These are phyloP conservation scores for Pseudoperonospora humuli DNA, from an alignment of 352 stramenopile species.

Conservation along the genomic window DNA sequence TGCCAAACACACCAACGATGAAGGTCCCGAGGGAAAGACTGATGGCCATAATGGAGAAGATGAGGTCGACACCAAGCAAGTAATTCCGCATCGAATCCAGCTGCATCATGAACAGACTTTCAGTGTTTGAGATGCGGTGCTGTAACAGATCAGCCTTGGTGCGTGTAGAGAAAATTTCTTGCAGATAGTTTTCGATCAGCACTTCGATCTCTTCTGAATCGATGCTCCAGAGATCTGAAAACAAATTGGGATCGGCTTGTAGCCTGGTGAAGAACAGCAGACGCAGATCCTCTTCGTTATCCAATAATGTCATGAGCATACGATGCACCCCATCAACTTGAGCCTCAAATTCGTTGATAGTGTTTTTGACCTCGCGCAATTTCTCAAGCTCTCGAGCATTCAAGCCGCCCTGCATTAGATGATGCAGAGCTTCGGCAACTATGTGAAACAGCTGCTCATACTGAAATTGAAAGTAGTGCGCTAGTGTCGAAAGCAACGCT, in stretches of 20 bases:
- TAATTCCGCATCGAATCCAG: constrained; percentile 77
- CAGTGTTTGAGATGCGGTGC: constrained; percentile 66
- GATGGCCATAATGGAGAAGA: constrained; percentile 65
- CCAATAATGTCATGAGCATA: constrained; percentile 57
- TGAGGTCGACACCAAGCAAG: constrained; percentile 55
- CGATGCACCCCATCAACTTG: constrained; percentile 55
- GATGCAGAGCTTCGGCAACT: constrained; percentile 28
- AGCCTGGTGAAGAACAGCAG: constrained; percentile 65
- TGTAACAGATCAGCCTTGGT: constrained; percentile 65
- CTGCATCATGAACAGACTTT: constrained; percentile 77
- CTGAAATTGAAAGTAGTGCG: constrained; percentile 44
- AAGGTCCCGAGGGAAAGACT: constrained; percentile 56
- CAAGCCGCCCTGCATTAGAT: constrained; percentile 39
- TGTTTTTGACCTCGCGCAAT: constrained; percentile 60
- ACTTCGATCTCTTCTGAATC: constrained; percentile 72
- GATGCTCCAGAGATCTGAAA: constrained; percentile 50
- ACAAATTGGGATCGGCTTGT: constrained; percentile 38
- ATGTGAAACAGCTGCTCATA: constrained; percentile 38
- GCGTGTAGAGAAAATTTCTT: constrained; percentile 74
- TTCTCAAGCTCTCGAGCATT: constrained; percentile 48
- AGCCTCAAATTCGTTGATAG: constrained; percentile 61
- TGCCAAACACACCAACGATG: constrained; percentile 55
- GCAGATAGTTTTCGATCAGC: constrained; percentile 67
- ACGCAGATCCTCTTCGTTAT: constrained; percentile 58
- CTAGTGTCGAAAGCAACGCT: constrained; percentile 43